Percentiles rank a stretch among this genome's conserved stretches.
phyloP scores from a whole-genome alignment of 495 filamentous ascomycete genomes.

The Evernia prunastri region DNA sequence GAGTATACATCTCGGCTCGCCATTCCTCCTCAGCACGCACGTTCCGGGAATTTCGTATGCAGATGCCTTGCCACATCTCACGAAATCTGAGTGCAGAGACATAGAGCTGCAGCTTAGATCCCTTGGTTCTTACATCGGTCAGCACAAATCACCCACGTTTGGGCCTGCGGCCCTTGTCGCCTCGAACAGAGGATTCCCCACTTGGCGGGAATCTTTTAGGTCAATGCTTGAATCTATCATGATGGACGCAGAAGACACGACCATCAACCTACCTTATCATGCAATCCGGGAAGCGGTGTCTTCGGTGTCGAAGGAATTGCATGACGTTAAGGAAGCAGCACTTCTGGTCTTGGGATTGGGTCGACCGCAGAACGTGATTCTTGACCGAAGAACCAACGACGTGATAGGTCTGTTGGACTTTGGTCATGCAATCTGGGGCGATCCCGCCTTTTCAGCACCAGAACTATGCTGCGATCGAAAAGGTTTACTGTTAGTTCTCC shows the following conservation, averaged over 20 bases:
- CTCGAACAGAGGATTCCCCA: slow-evolving; percentile 40
- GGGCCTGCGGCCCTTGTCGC: slow-evolving; percentile 46
- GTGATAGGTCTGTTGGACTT: slow-evolving; percentile 43
- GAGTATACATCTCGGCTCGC: slow-evolving; percentile 36
- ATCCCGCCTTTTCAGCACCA: slow-evolving; percentile 40
- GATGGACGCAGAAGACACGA: slow-evolving; percentile 64
- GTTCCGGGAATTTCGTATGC: slow-evolving; percentile 41
- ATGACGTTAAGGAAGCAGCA: slow-evolving; percentile 49
- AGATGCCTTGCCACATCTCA: slow-evolving; percentile 37
- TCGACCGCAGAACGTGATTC: slow-evolving; percentile 49
- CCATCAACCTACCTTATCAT: slow-evolving; percentile 59
- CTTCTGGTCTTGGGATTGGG: slow-evolving; percentile 53
- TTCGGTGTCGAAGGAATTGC: slow-evolving; percentile 44
- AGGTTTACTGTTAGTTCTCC: slow-evolving; percentile 30
- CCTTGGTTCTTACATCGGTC: slow-evolving; percentile 32
- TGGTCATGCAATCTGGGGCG: slow-evolving; percentile 45
- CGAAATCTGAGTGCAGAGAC: slow-evolving; percentile 32
- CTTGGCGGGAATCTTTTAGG: slow-evolving; percentile 58
- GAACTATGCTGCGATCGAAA: slow-evolving; percentile 35
- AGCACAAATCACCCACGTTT: slow-evolving; percentile 42
- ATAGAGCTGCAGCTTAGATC: slow-evolving; percentile 41
- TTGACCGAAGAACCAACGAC: slow-evolving; percentile 44
- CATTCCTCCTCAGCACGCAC: slow-evolving; percentile 46
- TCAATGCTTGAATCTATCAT: slow-evolving; percentile 55
- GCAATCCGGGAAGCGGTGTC: slow-evolving; percentile 49